Base-by-base conservation (phyloP, 164 flowering plant genomes). In the Sextonia rubra region DNA sequence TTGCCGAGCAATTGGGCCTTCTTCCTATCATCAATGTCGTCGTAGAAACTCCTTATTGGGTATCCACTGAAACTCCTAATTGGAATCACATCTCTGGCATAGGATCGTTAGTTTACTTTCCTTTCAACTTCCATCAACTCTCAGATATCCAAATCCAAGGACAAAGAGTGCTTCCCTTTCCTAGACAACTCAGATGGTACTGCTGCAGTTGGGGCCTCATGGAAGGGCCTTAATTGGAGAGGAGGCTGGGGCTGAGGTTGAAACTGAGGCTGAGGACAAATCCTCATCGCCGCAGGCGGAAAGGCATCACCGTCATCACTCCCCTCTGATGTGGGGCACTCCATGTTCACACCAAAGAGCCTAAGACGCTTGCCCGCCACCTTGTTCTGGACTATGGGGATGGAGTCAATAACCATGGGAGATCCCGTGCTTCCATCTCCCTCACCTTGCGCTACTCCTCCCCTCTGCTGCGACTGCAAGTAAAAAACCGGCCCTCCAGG, bases 281-380 rank as follows among this genome's bases (percentile, higher is more conserved):
- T 15, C 47, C 27, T 27, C 4, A 20, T 22, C 47, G 68, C 22
- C 47, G 9, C 25, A 12, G 69, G 9, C 29, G 25, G 22, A 23
- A 22, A 6, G n/a, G n/a, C 25, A 1, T 12, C n/a, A 18, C 64
- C 60, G 11, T 60, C 64, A 24, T 61, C 84, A 3, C 81, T 77
- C 2, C 78, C 76, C 23, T 82, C 85, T 25, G 84, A 60, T 4
- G 79, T 82, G 63, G 92, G 91, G 69, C 94, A 91, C 14, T 91
- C 98, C 84, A 93, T 82, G 83, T 90, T 88, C 47, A 91, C 98
- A 0, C 98, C 98, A 68, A 93, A 93, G 64, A 93, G 82, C 88
- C 98, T 85, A 2, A 90, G 77, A 67, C 86, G 68, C 81, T 87
- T 90, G 5, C 85, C 86, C 24, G 89, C 88, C 12, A 86, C 83